A percentile compares a stretch with the other conserved stretches of the same genome.
Conservation (phyloP, 1,284 basidiomycete species). For the Cutaneotrichosporon dermatis region DNA sequence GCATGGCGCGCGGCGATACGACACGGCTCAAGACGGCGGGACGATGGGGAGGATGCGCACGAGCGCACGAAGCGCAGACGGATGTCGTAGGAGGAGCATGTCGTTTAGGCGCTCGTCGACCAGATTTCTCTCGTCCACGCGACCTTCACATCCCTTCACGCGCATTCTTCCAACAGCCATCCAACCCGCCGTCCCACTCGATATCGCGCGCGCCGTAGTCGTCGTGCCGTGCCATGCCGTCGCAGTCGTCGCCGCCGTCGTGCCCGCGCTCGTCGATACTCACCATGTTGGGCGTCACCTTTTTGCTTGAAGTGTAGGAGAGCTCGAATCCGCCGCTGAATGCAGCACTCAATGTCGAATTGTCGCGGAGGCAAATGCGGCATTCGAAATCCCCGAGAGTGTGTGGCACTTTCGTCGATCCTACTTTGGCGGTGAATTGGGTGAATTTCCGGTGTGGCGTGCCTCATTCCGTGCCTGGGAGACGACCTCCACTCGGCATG, state of each 20-base stretch:
- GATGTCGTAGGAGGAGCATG: too few species aligned
- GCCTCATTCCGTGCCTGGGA: not conserved
- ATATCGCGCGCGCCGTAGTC: not conserved
- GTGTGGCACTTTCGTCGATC: not conserved
- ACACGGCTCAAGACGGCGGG: too few species aligned
- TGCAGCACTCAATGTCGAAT: not conserved
- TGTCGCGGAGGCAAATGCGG: not conserved
- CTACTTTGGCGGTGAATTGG: not conserved
- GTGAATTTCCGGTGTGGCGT: too few species aligned
- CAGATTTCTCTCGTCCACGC: too few species aligned
- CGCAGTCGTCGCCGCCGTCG: constrained; percentile 4
- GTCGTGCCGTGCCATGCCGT: not conserved
- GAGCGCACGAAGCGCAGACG: too few species aligned
- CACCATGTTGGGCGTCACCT: constrained; percentile 40
- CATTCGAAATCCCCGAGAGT: not conserved
- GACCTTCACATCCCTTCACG: too few species aligned
- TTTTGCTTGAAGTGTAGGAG: constrained; percentile 26
- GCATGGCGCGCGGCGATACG: too few species aligned
- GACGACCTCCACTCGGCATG: too few species aligned
- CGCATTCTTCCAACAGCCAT: not conserved
- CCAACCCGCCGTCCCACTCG: not conserved
- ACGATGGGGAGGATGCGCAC: too few species aligned
- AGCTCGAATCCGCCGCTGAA: not conserved
- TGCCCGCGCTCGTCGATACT: constrained; percentile 17
- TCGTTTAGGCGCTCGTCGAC: too few species aligned